Evolutionary conservation across 208 protist genomes (phyloP).

Genomic region (Crithidia expoeki): DNA sequence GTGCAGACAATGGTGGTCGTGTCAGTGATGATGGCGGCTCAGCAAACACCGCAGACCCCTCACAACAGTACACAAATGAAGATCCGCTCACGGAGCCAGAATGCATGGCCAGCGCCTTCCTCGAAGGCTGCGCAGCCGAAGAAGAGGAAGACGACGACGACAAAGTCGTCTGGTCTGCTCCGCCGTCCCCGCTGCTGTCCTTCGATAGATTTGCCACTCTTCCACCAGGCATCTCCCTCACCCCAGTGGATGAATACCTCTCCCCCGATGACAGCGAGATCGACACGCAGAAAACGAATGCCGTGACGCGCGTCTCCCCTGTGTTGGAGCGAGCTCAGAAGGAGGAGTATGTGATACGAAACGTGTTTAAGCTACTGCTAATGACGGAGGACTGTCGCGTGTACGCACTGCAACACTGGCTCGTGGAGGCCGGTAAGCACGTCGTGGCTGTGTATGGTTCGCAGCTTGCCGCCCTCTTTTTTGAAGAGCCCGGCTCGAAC

Average conservation of each 20-base stretch:
- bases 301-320: neutral
- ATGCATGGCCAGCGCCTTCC: neutral
- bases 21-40: neutral
- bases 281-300: neutral
- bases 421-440: conserved; percentile 28
- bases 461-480: conserved; percentile 26
- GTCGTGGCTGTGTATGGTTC: conserved; percentile 24
- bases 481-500: conserved; percentile 1
- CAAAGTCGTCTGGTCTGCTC: conserved; percentile 31
- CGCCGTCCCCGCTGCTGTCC: conserved; percentile 31
- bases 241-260: neutral
- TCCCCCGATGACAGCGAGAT: neutral
- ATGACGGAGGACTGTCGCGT: conserved; percentile 35
- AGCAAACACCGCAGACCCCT: neutral
- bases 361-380: conserved; percentile 33
- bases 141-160: conserved; percentile 26
- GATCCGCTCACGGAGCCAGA: conserved; percentile 5
- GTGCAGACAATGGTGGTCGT: no score
- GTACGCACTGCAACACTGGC: conserved; percentile 22
- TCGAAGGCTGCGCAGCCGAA: conserved; percentile 5
- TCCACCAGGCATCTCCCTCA: neutral
- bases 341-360: conserved; percentile 29
- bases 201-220: neutral
- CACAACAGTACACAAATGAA: neutral
- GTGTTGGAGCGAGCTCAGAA: conserved; percentile 4